Conservation (phyloP, 2,329 filamentous ascomycete species). For the Venturia oleaginea region DNA sequence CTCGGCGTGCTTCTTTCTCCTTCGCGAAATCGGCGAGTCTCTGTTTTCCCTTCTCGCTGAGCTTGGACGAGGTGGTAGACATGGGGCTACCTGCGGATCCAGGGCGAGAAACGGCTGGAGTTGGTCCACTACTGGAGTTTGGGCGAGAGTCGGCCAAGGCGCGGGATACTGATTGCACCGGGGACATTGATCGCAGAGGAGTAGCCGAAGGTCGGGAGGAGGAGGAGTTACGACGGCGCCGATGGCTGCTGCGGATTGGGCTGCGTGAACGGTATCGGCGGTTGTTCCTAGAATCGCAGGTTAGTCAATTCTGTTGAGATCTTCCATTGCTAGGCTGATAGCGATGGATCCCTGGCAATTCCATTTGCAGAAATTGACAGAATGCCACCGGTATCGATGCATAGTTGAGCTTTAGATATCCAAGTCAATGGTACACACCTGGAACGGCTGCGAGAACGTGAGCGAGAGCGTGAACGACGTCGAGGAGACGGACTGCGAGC, state of each 20-base stretch:
- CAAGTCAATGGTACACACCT: neutral
- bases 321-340: neutral
- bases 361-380: neutral
- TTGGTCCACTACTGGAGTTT: neutral
- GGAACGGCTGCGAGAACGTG: conserved; percentile 1
- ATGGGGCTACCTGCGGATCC: neutral
- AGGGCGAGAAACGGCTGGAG: neutral
- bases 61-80: neutral
- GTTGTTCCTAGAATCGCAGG: neutral
- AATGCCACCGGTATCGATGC: neutral
- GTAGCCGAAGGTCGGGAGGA: neutral
- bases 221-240: neutral
- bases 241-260: neutral
- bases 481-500: neutral
- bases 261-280: conserved; percentile 5
- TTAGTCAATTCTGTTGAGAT: neutral
- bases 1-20: neutral
- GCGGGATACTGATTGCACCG: neutral
- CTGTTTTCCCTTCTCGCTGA: conserved; percentile 1
- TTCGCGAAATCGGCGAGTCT: neutral
- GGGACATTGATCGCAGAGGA: neutral
- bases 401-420: neutral
- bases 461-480: conserved; percentile 1
- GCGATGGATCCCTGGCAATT: neutral
- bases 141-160: neutral